phyloP scores from a whole-genome alignment of 1,139 yeast genomes.

The Saccharomycopsis hybrid region DNA sequence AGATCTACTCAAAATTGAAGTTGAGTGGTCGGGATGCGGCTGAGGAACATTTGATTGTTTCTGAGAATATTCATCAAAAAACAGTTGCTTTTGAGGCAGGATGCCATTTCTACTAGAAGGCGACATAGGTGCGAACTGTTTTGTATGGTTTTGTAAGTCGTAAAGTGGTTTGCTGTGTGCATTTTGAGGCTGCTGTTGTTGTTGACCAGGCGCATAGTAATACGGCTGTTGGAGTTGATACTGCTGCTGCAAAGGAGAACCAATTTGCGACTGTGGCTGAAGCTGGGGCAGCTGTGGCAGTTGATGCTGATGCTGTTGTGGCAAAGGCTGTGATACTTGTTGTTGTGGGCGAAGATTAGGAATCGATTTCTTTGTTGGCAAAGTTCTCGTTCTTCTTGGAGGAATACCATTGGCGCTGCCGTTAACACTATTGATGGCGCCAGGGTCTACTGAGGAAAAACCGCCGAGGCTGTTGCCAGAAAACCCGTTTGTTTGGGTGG shows the following conservation, averaged over 20 bases:
- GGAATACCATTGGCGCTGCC: background rate
- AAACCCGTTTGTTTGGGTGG: too few species aligned
- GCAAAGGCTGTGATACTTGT: too few species aligned
- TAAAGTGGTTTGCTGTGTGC: too few species aligned
- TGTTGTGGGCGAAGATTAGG: background rate
- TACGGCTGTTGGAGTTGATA: constrained; percentile 4
- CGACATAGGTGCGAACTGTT: background rate
- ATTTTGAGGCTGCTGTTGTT: too few species aligned
- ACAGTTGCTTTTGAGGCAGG: constrained; percentile 5
- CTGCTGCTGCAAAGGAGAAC: background rate
- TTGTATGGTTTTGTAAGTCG: too few species aligned
- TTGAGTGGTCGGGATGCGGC: background rate
- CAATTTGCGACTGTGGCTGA: constrained; percentile 1
- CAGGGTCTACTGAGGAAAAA: background rate
- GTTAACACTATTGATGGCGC: background rate
- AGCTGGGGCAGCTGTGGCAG: constrained; percentile 9
- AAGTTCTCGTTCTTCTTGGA: constrained; percentile 5
- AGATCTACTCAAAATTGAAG: constrained; percentile 5
- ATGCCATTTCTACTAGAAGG: background rate
- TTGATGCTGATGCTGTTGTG: background rate
- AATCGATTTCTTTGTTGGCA: constrained; percentile 3
- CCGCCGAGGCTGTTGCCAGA: too few species aligned
- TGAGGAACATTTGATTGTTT: constrained; percentile 2
- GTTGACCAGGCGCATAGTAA: too few species aligned
- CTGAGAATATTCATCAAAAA: too few species aligned